Percentiles rank a stretch among this genome's conserved stretches.
phyloP scores from a whole-genome alignment of 257 asterid species.

The Sherardia arvensis region DNA sequence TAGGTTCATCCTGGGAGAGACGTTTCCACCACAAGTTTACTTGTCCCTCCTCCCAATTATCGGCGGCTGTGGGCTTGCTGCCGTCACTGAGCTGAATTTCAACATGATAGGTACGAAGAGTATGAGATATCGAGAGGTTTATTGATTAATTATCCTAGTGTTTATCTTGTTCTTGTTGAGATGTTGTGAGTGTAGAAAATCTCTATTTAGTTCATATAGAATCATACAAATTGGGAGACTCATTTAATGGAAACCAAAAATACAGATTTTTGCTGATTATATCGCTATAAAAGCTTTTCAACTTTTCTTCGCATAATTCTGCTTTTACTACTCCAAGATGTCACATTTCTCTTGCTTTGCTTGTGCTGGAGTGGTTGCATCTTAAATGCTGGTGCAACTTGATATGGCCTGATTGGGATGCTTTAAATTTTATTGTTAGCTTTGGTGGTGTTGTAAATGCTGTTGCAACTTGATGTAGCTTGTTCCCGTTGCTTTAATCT shows the following conservation, averaged over 20 bases:
- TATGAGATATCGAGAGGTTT: background rate
- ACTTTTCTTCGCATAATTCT: background rate
- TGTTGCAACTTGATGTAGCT: background rate
- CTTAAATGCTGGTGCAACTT: background rate
- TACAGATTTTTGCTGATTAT: background rate
- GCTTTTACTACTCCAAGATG: background rate
- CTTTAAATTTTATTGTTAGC: background rate
- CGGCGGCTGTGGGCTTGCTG: conserved; percentile 86
- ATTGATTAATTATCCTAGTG: background rate
- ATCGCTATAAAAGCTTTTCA: background rate
- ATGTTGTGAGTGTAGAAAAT: background rate
- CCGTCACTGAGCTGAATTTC: conserved; percentile 89
- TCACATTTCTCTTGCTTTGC: conserved; percentile 2
- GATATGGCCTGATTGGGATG: conserved; percentile 20
- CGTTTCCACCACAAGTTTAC: conserved; percentile 68
- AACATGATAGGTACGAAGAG: conserved; percentile 70
- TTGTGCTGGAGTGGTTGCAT: background rate
- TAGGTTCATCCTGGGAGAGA: conserved; percentile 70
- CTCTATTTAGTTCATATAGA: background rate
- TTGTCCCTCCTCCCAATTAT: conserved; percentile 79
- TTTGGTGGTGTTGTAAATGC: background rate
- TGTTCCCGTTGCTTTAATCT: conserved; percentile 23
- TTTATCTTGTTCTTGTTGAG: background rate
- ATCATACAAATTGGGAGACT: background rate
- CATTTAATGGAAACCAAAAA: background rate